Base-by-base conservation (phyloP, 1,284 basidiomycete genomes). In the Chalciporus sp. region DNA sequence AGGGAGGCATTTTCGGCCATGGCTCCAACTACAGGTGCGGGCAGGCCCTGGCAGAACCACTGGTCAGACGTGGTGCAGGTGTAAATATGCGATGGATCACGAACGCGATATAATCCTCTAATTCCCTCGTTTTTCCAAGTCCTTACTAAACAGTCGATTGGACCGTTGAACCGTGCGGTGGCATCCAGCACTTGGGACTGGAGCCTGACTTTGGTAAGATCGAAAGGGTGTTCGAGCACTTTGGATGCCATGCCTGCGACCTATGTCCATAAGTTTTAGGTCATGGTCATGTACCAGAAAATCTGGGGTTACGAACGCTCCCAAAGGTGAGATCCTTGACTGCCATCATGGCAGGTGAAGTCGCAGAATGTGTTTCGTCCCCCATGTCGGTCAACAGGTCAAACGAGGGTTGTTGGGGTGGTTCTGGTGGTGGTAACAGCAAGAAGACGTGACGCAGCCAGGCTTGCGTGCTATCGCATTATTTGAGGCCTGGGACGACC, bases 1-100 rank as follows among this genome's bases (percentile, higher is more conserved):
- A 98, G 76, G 2, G 84, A 80, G 1, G 95, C 95, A 62, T 95
- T 98, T 70, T 98, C 95, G 1, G 84, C 85, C 82, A 96, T 96
- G 12, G 96, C 92, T 3, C 95, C 96, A 0, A 91, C 81, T 27
- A 98, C 80, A 0, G 96, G 96, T 51, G 94, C 92, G 10, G 95
- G 94, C 5, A 98, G 74, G 26, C 96, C 96, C 94, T 97, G 58
- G 23, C 39, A 11, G 12, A n/a, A 14, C 7, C 5, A 31, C 19
- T n/a, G 8, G 5, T 56, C 19, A 58, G 49, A 19, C 43, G 23
- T 23, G 31, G 33, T 17, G 42, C 7, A 6, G 4, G 41, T 8
- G 29, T 26, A 39, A 33, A 20, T 3, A 35, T 0, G 2, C 35
- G 31, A 19, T 27, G 29, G 29, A 17, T 20, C 19, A 73, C 90